Evolutionary conservation across 768 basidiomycete species (phyloP).

Genomic region (Suillus americanus): DNA sequence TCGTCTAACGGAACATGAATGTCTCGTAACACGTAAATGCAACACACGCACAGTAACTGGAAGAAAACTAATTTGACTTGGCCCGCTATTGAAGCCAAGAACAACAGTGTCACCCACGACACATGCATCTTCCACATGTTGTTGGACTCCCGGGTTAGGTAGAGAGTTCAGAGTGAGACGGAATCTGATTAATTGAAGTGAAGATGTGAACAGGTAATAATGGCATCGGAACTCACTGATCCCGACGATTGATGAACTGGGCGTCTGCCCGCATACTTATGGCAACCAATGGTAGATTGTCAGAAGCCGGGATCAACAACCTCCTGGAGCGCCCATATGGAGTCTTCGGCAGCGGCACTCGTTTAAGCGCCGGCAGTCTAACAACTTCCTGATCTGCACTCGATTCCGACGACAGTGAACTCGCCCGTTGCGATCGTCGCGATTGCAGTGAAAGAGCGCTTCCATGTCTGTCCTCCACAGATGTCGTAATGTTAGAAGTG

Average conservation of each 20-base stretch:
- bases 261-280: conserved; percentile 47
- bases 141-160: conserved; percentile 34
- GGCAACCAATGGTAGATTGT: conserved; percentile 37
- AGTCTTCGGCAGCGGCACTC: conserved; percentile 33
- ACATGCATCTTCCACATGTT: conserved; percentile 48
- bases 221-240: conserved; percentile 25
- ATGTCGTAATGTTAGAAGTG: background rate
- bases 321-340: conserved; percentile 32
- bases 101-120: conserved; percentile 41
- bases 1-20: conserved; percentile 26
- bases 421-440: background rate
- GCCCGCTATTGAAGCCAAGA: conserved; percentile 43
- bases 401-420: conserved; percentile 3
- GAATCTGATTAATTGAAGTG: conserved; percentile 23
- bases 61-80: conserved; percentile 42
- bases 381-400: background rate
- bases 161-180: conserved; percentile 39
- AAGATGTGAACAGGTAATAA: conserved; percentile 11
- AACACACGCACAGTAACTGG: conserved; percentile 32
- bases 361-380: conserved; percentile 15
- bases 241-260: conserved; percentile 40
- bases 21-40: conserved; percentile 22
- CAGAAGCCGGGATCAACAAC: conserved; percentile 27
- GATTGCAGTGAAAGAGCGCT: background rate
- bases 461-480: background rate